phyloP scores from a whole-genome alignment of 768 basidiomycete genomes.

The Hygrocybe coccinea region DNA sequence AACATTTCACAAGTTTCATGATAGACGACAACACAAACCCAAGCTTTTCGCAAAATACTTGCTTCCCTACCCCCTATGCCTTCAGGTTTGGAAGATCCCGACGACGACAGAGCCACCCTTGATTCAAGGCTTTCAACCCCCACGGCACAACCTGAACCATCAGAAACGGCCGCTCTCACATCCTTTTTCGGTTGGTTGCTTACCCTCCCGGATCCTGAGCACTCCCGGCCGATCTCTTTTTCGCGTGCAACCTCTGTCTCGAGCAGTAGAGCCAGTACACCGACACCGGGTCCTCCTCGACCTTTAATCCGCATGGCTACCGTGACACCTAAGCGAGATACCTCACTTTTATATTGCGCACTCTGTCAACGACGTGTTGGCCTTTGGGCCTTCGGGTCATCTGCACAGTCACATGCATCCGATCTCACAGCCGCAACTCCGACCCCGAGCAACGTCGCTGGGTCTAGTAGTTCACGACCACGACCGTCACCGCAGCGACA shows the following conservation, averaged over 20 bases:
- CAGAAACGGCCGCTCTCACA: slow-evolving; percentile 41
- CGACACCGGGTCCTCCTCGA: slow-evolving; percentile 15
- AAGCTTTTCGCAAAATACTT: slow-evolving; percentile 47
- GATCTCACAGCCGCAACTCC: neutral
- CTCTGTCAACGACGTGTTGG: slow-evolving; percentile 78
- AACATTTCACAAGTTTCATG: slow-evolving; percentile 5
- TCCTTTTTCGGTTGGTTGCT: slow-evolving; percentile 51
- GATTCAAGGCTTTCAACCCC: slow-evolving; percentile 2
- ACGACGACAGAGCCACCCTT: slow-evolving; percentile 1
- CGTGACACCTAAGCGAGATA: slow-evolving; percentile 36
- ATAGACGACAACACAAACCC: slow-evolving; percentile 57
- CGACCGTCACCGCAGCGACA: slow-evolving; percentile 38
- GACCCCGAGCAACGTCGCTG: slow-evolving; percentile 5
- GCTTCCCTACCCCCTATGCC: slow-evolving; percentile 26
- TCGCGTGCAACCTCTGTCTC: slow-evolving; percentile 35
- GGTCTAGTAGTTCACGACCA: slow-evolving; percentile 8
- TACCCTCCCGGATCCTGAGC: slow-evolving; percentile 32
- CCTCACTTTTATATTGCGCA: slow-evolving; percentile 55
- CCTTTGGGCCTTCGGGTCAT: slow-evolving; percentile 64
- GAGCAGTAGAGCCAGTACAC: slow-evolving; percentile 14
- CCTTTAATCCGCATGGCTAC: slow-evolving; percentile 9
- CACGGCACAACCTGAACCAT: slow-evolving; percentile 28
- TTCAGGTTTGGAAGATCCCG: slow-evolving; percentile 8
- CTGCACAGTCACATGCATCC: slow-evolving; percentile 7
- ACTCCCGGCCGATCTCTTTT: slow-evolving; percentile 28